Evolutionary conservation across 1,284 basidiomycete species (phyloP).

Genomic region (Meira nashicola): DNA sequence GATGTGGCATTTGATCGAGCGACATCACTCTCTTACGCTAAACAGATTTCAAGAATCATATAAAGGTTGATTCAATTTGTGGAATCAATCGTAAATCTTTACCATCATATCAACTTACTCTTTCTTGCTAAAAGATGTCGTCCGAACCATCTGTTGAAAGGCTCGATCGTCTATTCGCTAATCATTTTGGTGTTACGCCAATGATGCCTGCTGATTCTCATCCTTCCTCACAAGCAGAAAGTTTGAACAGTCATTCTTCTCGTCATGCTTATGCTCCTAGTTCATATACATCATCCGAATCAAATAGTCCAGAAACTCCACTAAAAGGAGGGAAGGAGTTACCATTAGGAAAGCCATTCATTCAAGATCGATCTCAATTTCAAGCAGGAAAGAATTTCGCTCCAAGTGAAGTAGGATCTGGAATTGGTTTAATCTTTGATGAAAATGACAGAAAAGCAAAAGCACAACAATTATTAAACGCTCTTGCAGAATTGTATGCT

Average conservation of each 20-base stretch:
- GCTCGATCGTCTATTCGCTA: slow-evolving; percentile 8
- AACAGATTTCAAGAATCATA: too few species aligned
- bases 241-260: background rate
- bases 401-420: too few species aligned
- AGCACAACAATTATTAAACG: background rate
- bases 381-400: too few species aligned
- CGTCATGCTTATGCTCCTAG: background rate
- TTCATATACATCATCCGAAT: background rate
- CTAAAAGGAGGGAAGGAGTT: background rate
- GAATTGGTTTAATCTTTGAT: too few species aligned
- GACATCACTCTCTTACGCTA: too few species aligned
- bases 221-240: background rate
- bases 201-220: background rate
- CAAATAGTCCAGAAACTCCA: background rate
- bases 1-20: too few species aligned
- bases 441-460: background rate
- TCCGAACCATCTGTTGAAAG: background rate
- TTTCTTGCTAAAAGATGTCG: too few species aligned
- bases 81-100: too few species aligned
- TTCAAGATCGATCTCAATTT: too few species aligned
- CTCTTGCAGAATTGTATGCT: slow-evolving; percentile 1
- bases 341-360: too few species aligned
- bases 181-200: slow-evolving; percentile 1
- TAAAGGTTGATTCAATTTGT: too few species aligned
- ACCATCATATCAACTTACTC: too few species aligned